Base-by-base conservation (phyloP, 2,329 filamentous ascomycete genomes). In the Trichoderma koningiopsis region DNA sequence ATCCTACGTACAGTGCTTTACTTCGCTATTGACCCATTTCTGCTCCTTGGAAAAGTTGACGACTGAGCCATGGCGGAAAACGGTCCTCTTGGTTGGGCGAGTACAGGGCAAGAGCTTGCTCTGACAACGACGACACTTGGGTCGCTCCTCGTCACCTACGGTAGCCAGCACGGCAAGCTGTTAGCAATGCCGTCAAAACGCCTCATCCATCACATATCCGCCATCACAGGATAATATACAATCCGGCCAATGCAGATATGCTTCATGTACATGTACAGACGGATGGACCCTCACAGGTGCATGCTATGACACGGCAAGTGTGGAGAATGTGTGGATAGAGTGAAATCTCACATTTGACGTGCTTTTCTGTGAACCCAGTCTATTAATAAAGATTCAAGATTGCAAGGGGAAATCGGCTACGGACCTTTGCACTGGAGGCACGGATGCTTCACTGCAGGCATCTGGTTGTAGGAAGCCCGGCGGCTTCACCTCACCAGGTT, bases 131-230 rank as follows among this genome's bases (percentile, higher is more conserved):
- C 77, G 74, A 63, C 80, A 82, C 52, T 72, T 76, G 2, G 80
- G 80, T 2, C 75, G 76, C n/a, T 76, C 76, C 66, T 82, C 79
- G 53, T 82, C 80, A 53, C 80, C 79, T 82, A 56, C 22, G 24
- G 49, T 53, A 22, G 19, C 52, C 53, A 33, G 19, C 33, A 27
- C 27, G 47, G 29, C 53, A 27, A 58, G 37, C 47, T 37, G 67
- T 68, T 22, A 72, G 71, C 33, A 61, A 55, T 10, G 6, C 31
- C 29, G 7, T 10, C n/a, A 22, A 22, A 16, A 53, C 16, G 43
- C 22, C 6, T 43, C 37, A 7, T 7, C 16, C 5, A 60, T 13
- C 31, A 11, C 37, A 40, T 16, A 52, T 52, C 3, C 14, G 29
- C 16, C 33, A 29, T n/a, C 16, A n/a, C 5, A 8, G 7, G 57